Conservation (phyloP, 73 alveolate species). For the Paramecium sonneborni region DNA sequence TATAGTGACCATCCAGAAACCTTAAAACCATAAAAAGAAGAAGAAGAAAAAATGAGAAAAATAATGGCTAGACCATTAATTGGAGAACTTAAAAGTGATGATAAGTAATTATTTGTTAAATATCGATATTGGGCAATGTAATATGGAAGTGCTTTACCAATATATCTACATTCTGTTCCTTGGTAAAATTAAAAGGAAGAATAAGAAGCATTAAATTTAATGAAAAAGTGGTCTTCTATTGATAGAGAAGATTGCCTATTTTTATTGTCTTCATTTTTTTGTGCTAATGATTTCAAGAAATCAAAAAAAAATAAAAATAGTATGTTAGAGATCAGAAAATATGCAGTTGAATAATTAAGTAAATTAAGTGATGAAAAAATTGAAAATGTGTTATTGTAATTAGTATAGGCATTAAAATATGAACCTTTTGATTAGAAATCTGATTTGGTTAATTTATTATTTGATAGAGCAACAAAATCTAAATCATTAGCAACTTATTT, state of each 20-base stretch:
- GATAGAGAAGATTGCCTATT: constrained; percentile 94
- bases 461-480: constrained; percentile 80
- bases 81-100: constrained; percentile 62
- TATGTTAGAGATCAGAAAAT: constrained; percentile 80
- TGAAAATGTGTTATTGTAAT: constrained; percentile 87
- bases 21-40: constrained; percentile 43
- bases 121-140: constrained; percentile 87
- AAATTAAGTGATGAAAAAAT: constrained; percentile 74
- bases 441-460: constrained; percentile 80
- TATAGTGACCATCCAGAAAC: constrained; percentile 62
- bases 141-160: constrained; percentile 89
- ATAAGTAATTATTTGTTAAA: constrained; percentile 42
- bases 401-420: constrained; percentile 96
- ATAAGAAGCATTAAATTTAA: constrained; percentile 83
- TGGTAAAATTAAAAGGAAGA: constrained; percentile 96
- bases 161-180: constrained; percentile 86
- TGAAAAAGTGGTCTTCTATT: constrained; percentile 90
- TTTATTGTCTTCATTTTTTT: constrained; percentile 75
- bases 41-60: background rate
- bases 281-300: constrained; percentile 73
- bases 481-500: constrained; percentile 89
- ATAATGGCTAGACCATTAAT: constrained; percentile 53
- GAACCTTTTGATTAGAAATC: constrained; percentile 82
- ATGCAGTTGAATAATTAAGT: constrained; percentile 86
- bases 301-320: constrained; percentile 70